These are phyloP conservation scores for Pyrus pyrifolia DNA, from an alignment of 306 rosid species.

Conservation along the genomic window DNA sequence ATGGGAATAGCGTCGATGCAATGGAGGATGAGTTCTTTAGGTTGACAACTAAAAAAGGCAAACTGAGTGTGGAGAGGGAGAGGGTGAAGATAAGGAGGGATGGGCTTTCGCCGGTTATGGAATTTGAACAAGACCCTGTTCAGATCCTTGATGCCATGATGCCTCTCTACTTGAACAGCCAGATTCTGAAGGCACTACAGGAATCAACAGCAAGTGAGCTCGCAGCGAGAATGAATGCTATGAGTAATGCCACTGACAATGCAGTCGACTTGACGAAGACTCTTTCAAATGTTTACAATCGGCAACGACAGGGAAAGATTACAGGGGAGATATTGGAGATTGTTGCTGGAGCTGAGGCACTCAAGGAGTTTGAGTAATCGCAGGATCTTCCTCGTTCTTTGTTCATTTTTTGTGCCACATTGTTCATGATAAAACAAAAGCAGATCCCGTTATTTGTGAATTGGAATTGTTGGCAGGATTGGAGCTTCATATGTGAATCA, in stretches of 20 bases:
- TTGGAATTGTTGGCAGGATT: not conserved
- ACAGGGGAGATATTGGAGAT: constrained; percentile 77
- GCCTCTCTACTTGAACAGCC: constrained; percentile 79
- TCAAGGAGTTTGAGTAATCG: constrained; percentile 33
- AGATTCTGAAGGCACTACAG: constrained; percentile 65
- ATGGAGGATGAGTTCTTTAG: constrained; percentile 62
- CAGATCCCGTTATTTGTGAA: not conserved
- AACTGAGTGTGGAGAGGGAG: constrained; percentile 50
- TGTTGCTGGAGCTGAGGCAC: constrained; percentile 77
- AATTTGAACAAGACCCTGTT: constrained; percentile 81
- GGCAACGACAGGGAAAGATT: constrained; percentile 67
- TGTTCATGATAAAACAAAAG: not conserved
- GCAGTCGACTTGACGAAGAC: constrained; percentile 58
- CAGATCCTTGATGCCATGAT: constrained; percentile 82
- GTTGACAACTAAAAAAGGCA: constrained; percentile 59
- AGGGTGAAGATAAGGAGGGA: constrained; percentile 9
- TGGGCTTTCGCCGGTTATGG: constrained; percentile 37
- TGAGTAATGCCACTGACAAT: constrained; percentile 72
- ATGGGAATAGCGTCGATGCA: constrained; percentile 53
- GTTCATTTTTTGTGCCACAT: not conserved
- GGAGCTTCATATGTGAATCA: not conserved
- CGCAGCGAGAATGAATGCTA: constrained; percentile 79
- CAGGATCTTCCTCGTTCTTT: not conserved
- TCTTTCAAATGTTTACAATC: constrained; percentile 45
- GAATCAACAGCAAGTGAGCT: constrained; percentile 82